phyloP scores from a whole-genome alignment of 2,329 filamentous ascomycete genomes.

The Ophiostoma piceae region DNA sequence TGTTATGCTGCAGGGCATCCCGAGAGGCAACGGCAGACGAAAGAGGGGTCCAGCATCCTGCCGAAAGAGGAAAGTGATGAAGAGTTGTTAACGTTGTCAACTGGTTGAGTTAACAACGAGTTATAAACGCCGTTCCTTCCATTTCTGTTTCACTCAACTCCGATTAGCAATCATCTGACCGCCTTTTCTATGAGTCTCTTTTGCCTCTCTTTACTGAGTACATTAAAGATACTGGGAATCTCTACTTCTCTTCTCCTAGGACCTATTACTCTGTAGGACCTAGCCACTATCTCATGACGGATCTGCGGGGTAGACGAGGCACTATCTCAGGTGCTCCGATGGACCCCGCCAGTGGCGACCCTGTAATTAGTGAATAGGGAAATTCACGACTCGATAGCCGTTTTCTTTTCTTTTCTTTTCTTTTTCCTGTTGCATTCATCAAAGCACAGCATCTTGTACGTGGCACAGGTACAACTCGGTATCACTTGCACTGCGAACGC shows the following conservation, averaged over 20 bases:
- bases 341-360: background rate
- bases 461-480: background rate
- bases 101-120: background rate
- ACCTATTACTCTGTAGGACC: background rate
- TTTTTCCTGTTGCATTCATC: background rate
- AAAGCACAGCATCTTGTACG: background rate
- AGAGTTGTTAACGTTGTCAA: background rate
- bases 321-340: background rate
- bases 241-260: background rate
- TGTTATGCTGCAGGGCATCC: background rate
- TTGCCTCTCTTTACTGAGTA: background rate
- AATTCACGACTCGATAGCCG: background rate
- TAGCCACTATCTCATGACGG: conserved; percentile 4
- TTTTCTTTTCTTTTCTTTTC: background rate
- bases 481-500: background rate
- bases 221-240: background rate
- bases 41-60: conserved; percentile 9
- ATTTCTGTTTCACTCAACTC: background rate
- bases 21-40: background rate
- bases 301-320: background rate
- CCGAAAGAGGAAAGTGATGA: background rate
- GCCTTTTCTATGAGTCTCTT: background rate
- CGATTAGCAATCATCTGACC: background rate
- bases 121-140: background rate
- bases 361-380: background rate